A percentile compares a stretch with the other conserved stretches of the same genome.
phyloP scores from a whole-genome alignment of 495 filamentous ascomycete genomes.

The Pyrenula massariospora region DNA sequence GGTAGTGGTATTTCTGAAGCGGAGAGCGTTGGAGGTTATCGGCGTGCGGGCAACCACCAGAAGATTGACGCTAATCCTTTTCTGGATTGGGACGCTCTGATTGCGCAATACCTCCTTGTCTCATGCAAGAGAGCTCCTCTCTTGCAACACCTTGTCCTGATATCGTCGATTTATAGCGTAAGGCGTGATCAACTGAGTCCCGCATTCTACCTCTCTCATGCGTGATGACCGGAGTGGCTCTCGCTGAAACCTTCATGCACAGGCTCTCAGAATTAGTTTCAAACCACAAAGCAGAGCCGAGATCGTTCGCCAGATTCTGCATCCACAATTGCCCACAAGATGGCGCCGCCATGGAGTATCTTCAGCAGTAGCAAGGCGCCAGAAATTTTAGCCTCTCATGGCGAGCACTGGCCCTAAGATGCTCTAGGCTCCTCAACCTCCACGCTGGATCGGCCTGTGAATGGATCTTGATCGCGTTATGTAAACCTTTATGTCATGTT shows the following conservation, averaged over 20 bases:
- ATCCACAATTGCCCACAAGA: background rate
- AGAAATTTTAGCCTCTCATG: background rate
- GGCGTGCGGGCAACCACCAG: background rate
- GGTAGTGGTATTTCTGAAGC: background rate
- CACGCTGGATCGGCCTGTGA: background rate
- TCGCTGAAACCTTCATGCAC: background rate
- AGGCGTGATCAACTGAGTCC: background rate
- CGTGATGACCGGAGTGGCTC: background rate
- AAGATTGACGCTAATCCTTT: background rate
- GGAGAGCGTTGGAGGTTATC: too few species aligned
- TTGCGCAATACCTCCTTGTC: background rate
- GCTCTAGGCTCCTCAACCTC: background rate
- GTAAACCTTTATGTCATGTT: background rate
- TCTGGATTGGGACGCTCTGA: background rate
- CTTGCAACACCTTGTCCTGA: background rate
- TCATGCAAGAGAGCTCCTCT: background rate
- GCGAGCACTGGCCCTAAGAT: background rate
- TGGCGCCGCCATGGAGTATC: background rate
- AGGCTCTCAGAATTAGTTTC: background rate
- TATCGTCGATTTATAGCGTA: background rate
- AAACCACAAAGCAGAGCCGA: background rate
- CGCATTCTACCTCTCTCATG: background rate
- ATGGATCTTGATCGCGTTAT: background rate
- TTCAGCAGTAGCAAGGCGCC: background rate
- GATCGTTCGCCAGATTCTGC: background rate